Evolutionary conservation across 768 basidiomycete species (phyloP).

Genomic region (Cystofilobasidium capitatum): DNA sequence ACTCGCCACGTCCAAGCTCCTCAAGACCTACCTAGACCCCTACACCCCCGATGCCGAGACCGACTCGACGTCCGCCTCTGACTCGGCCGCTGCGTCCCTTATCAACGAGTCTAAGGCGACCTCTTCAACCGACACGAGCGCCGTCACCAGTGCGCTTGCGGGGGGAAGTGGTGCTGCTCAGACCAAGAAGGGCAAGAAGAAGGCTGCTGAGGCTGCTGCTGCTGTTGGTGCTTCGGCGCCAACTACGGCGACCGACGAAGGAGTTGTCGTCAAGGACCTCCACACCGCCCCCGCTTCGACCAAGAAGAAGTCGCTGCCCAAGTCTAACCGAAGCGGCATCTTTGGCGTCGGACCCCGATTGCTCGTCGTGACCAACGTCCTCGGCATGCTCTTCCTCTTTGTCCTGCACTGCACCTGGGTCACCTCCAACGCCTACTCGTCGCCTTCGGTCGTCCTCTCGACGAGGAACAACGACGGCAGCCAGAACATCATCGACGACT

Average conservation of each 20-base stretch:
- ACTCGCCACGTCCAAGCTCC: slow-evolving; percentile 73
- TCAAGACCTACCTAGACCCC: slow-evolving; percentile 86
- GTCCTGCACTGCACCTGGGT: slow-evolving; percentile 96
- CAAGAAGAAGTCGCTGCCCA: background rate
- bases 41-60: slow-evolving; percentile 48
- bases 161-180: slow-evolving; percentile 29
- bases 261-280: slow-evolving; percentile 29
- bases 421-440: slow-evolving; percentile 88
- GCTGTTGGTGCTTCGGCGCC: slow-evolving; percentile 4
- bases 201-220: slow-evolving; percentile 39
- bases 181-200: slow-evolving; percentile 52
- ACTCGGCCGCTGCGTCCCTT: slow-evolving; percentile 31
- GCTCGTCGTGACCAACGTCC: slow-evolving; percentile 60
- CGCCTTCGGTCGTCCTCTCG: slow-evolving; percentile 89
- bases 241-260: slow-evolving; percentile 5
- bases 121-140: slow-evolving; percentile 51
- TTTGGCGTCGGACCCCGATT: slow-evolving; percentile 77
- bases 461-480: slow-evolving; percentile 70
- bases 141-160: slow-evolving; percentile 47
- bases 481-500: slow-evolving; percentile 94
- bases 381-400: slow-evolving; percentile 75
- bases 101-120: slow-evolving; percentile 36
- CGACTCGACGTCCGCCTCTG: slow-evolving; percentile 35
- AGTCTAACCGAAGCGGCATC: slow-evolving; percentile 47
- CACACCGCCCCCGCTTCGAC: slow-evolving; percentile 22